Evolutionary conservation across 306 rosid species (phyloP).

Genomic region (Prunus salicina): DNA sequence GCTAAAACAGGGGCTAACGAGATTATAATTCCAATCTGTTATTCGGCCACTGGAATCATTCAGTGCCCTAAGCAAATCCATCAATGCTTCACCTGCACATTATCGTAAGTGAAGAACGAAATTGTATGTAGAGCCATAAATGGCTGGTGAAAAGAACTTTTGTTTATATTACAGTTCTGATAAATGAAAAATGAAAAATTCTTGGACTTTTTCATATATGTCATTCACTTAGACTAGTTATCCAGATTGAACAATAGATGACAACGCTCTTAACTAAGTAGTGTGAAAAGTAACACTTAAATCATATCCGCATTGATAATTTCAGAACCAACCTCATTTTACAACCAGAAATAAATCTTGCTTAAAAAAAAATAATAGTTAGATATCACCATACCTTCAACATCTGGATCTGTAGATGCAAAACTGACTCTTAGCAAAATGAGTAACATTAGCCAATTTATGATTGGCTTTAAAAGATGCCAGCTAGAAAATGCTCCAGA

Average conservation of each 20-base stretch:
- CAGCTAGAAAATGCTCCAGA: conserved; percentile 28
- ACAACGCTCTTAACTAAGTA: no score
- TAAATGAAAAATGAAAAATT: no score
- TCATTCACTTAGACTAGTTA: no score
- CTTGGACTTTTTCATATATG: no score
- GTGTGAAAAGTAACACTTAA: neutral
- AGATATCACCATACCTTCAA: conserved; percentile 61
- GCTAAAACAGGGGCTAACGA: conserved; percentile 87
- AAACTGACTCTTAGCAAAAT: conserved; percentile 39
- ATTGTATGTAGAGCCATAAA: neutral
- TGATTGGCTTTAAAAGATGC: conserved; percentile 44
- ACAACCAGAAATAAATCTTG: neutral
- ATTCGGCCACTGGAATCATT: conserved; percentile 62
- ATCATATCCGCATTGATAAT: neutral
- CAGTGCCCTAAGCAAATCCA: conserved; percentile 52
- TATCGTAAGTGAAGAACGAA: conserved; percentile 9
- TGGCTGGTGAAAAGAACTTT: neutral
- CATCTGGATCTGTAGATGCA: conserved; percentile 59
- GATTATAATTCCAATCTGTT: conserved; percentile 59
- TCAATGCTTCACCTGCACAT: conserved; percentile 72
- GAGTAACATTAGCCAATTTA: conserved; percentile 50
- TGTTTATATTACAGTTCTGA: neutral
- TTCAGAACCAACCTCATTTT: neutral
- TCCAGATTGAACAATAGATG: neutral
- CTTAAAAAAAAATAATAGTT: neutral